Percentiles rank a stretch among this genome's conserved stretches.
phyloP scores from a whole-genome alignment of 768 basidiomycete genomes.

The Lepiota brunneoincarnata region DNA sequence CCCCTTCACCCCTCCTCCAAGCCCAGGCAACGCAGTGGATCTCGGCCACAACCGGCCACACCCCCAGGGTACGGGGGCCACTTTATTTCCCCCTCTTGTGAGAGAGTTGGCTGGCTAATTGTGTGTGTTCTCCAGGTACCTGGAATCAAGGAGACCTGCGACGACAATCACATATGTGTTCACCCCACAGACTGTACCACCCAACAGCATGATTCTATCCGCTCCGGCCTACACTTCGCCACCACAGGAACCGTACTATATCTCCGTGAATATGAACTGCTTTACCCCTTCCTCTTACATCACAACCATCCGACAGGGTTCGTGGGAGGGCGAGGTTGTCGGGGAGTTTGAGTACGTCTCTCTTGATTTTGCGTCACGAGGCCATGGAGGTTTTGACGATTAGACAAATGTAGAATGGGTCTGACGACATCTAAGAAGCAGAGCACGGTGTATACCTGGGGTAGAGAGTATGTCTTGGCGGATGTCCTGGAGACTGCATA shows the following conservation, averaged over 20 bases:
- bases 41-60: slow-evolving; percentile 15
- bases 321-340: slow-evolving; percentile 39
- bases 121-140: slow-evolving; percentile 19
- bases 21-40: not conserved
- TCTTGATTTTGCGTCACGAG: no score
- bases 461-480: slow-evolving; percentile 6
- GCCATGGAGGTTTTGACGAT: not conserved
- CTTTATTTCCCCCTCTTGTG: not conserved
- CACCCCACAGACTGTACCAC: slow-evolving; percentile 29
- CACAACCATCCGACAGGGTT: slow-evolving; percentile 38
- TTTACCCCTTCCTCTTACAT: slow-evolving; percentile 48
- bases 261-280: slow-evolving; percentile 46
- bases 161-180: slow-evolving; percentile 38
- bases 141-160: slow-evolving; percentile 24
- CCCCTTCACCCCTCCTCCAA: slow-evolving; percentile 19
- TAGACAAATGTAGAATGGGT: slow-evolving; percentile 6
- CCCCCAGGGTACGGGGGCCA: slow-evolving; percentile 24
- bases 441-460: slow-evolving; percentile 6
- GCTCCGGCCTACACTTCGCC: slow-evolving; percentile 22
- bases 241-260: slow-evolving; percentile 37
- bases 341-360: slow-evolving; percentile 45
- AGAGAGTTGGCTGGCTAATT: not conserved
- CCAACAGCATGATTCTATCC: slow-evolving; percentile 37
- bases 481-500: slow-evolving; percentile 7
- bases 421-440: slow-evolving; percentile 9